Evolutionary conservation across 2,329 filamentous ascomycete genomes (phyloP), one percentile per base, ranked within the genome.

Genomic region (Clonostachys byssicola): DNA sequence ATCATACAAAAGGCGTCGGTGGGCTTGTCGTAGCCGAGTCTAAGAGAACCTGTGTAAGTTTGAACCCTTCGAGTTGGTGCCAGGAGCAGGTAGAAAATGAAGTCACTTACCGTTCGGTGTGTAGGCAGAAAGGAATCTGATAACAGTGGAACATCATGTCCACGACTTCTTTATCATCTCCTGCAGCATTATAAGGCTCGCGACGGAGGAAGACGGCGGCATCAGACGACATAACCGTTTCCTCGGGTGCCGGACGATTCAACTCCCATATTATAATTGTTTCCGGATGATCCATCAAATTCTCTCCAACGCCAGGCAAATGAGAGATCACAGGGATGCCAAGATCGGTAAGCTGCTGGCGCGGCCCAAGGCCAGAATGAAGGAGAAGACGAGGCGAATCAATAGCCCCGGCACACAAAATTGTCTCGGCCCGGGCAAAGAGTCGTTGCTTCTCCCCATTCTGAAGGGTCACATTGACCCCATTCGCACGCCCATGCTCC

Each of bases 81-180:
- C n/a, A n/a, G n/a, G n/a, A n/a, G n/a, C n/a, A n/a, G n/a, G n/a
- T n/a, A n/a, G n/a, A n/a, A n/a, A n/a, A n/a, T n/a, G n/a, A n/a
- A n/a, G n/a, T n/a, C n/a, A n/a, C n/a, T n/a, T n/a, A n/a, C n/a
- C n/a, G 84, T 47, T 78, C 72, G 2, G 90, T 95, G 77, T 95
- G 95, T 56, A 91, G 81, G 52, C 85, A 88, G 70, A 95, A 95
- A 46, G 90, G 90, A 56, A 95, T 95, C 70, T 95, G 91, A 74
- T 95, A 95, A 78, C 90, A 95, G 73, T 95, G 90, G 87, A 94
- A 92, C 91, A 95, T 95, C 59, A 95, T 72, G 61, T 96, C 91
- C 53, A 87, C 88, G 47, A 88, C 85, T 51, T 87, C 80, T 45
- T 86, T 86, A 56, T 95, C 89, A 53, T 74, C 77, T 52, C 76